Conservation (phyloP, 805 yeast genomes). For the Lachancea thermotolerans region DNA sequence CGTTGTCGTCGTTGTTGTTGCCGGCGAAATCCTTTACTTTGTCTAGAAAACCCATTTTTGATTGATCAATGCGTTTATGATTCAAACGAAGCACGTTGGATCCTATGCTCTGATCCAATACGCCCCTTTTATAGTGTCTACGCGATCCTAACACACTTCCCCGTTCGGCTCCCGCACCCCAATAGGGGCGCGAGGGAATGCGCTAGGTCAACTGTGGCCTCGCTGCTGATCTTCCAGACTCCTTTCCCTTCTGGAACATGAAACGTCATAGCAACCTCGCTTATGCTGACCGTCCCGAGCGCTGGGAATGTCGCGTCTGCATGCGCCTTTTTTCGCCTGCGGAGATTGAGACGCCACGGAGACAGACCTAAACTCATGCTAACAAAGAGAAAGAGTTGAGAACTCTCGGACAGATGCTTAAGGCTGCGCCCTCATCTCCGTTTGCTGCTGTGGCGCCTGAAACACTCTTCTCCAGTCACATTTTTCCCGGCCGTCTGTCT, state of each 20-base stretch:
- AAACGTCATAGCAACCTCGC: not conserved
- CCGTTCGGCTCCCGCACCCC: not conserved
- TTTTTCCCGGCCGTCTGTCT: too few species aligned
- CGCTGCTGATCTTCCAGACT: not conserved
- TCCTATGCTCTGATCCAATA: not conserved
- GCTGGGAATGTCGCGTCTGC: not conserved
- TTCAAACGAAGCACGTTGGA: too few species aligned
- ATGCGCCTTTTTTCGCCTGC: not conserved
- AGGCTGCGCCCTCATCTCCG: too few species aligned
- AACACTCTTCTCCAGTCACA: too few species aligned
- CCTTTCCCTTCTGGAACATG: not conserved
- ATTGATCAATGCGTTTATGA: not conserved
- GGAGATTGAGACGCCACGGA: not conserved
- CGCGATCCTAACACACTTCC: not conserved
- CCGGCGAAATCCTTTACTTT: constrained; percentile 34
- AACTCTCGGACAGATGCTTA: too few species aligned
- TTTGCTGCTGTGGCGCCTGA: too few species aligned
- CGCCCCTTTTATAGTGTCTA: not conserved
- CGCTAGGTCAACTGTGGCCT: not conserved
- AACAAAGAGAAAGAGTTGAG: too few species aligned
- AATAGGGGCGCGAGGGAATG: not conserved
- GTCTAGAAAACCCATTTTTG: constrained; percentile 39
- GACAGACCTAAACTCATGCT: too few species aligned
- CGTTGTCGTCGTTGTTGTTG: constrained; percentile 18
- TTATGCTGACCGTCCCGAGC: not conserved